Evolutionary conservation across 495 filamentous ascomycete genomes (phyloP), one percentile per base, ranked within the genome.

Genomic region (Cairneyella variabilis): DNA sequence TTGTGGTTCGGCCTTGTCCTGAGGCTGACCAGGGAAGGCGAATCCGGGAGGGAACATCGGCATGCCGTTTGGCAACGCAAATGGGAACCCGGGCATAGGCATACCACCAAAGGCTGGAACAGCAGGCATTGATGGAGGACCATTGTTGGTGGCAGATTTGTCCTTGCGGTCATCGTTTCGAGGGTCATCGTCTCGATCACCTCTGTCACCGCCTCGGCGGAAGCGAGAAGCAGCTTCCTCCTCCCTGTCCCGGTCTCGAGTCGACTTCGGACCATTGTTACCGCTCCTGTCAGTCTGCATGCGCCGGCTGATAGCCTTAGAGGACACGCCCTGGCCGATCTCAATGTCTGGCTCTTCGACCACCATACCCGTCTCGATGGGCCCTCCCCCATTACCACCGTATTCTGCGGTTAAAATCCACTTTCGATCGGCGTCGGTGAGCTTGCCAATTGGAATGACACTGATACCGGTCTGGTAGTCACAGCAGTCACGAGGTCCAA

Each of bases 281-380:
- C 87, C 87, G 25, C 83, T 83, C 55, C 84, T 83, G 62, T 90
- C 87, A 10, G 85, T 90, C 55, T 83, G 79, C 76, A 91, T 88
- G 17, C 90, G 87, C 51, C 88, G 76, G 63, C 86, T 90, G 58
- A 95, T 93, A 10, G 90, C 90, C 73, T 98, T 98, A 2, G 91
- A 96, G 3, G 91, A 96, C 11, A 97, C 95, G 45, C 93, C 93
- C 37, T 91, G 90, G 38, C 93, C 93, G 54, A 98, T 98, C 67
- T 98, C 93, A 59, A 98, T 98, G 65, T 98, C 93, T 7, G 93
- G 93, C 69, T 98, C 93, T 63, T 98, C 93, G 18, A 97, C 88
- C 12, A 91, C 84, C 69, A 97, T 83, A 17, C 92, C 92, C 21
- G 75, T 72, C 61, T 89, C 87, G 52, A 98, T 88, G 0, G 81